Conservation (phyloP, 2,329 filamentous ascomycete genomes). For the Parafenestella ontariensis region DNA sequence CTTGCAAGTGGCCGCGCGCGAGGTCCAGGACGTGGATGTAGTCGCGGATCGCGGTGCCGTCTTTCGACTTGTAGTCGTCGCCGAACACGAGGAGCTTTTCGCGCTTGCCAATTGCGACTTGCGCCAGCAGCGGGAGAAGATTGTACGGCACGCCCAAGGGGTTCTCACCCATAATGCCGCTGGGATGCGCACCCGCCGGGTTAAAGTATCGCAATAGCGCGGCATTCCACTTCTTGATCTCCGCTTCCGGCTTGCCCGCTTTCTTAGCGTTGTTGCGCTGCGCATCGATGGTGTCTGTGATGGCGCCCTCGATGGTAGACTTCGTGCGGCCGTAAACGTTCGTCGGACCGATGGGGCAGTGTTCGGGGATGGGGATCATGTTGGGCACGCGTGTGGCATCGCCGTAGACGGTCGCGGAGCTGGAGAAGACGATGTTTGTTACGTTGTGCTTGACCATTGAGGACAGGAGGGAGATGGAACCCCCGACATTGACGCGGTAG, state of each 20-base stretch:
- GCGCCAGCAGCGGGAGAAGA: conserved; percentile 88
- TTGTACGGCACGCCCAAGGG: conserved; percentile 96
- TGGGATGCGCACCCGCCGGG: conserved; percentile 92
- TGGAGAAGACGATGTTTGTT: conserved; percentile 97
- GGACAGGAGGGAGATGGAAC: conserved; percentile 84
- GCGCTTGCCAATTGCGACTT: conserved; percentile 93
- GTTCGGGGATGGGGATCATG: conserved; percentile 99
- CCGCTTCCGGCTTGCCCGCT: conserved; percentile 68
- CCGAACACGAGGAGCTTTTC: conserved; percentile 96
- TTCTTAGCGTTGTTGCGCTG: conserved; percentile 85
- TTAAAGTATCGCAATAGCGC: conserved; percentile 97
- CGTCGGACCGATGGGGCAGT: conserved; percentile 93
- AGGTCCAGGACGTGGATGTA: conserved; percentile 98
- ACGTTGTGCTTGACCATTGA: conserved; percentile 91
- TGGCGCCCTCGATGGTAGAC: conserved; percentile 87
- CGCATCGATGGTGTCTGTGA: conserved; percentile 87
- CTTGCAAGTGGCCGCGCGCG: conserved; percentile 82
- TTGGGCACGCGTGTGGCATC: conserved; percentile 94
- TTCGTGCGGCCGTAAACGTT: conserved; percentile 99
- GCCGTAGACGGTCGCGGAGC: conserved; percentile 96
- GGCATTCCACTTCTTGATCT: conserved; percentile 81
- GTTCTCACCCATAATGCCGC: conserved; percentile 97
- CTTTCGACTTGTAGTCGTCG: conserved; percentile 87
- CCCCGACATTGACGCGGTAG: conserved; percentile 95
- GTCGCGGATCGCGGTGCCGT: conserved; percentile 94